phyloP scores from a whole-genome alignment of 441 rosid genomes.

The Iberis amara region DNA sequence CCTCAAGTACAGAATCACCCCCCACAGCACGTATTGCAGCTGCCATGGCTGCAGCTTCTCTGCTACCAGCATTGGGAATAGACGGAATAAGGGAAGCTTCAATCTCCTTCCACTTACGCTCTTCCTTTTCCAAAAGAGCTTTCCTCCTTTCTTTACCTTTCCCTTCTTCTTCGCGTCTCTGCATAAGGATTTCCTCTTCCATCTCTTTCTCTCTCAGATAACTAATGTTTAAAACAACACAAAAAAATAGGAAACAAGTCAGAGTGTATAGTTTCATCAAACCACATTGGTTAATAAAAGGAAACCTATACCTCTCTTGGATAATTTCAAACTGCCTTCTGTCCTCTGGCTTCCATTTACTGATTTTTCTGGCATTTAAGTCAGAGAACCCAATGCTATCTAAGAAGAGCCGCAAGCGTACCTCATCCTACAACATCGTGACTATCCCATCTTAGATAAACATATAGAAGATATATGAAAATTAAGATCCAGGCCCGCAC shows the following conservation, averaged over 20 bases:
- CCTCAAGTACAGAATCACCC: slow-evolving; percentile 99
- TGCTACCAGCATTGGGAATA: slow-evolving; percentile 96
- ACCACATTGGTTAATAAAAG: slow-evolving; percentile 18
- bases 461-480: slow-evolving; percentile 20
- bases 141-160: slow-evolving; percentile 99
- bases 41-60: slow-evolving; percentile 99
- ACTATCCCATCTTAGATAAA: slow-evolving; percentile 22
- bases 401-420: slow-evolving; percentile 94
- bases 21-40: slow-evolving; percentile 99
- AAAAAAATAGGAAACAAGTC: slow-evolving; percentile 5
- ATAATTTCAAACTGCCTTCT: slow-evolving; percentile 96
- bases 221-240: slow-evolving; percentile 37
- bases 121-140: slow-evolving; percentile 98
- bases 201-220: slow-evolving; percentile 99
- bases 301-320: slow-evolving; percentile 79
- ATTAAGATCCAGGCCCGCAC: slow-evolving; percentile 23
- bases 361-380: slow-evolving; percentile 96
- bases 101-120: slow-evolving; percentile 99
- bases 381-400: slow-evolving; percentile 99
- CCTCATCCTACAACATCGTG: slow-evolving; percentile 71
- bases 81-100: slow-evolving; percentile 99
- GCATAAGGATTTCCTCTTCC: slow-evolving; percentile 99
- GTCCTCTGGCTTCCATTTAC: slow-evolving; percentile 99
- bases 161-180: slow-evolving; percentile 99
- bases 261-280: slow-evolving; percentile 15